Evolutionary conservation across 208 protist genomes (phyloP), one percentile per base, ranked within the genome.

Genomic region (Blastocrithidia nonstop): DNA sequence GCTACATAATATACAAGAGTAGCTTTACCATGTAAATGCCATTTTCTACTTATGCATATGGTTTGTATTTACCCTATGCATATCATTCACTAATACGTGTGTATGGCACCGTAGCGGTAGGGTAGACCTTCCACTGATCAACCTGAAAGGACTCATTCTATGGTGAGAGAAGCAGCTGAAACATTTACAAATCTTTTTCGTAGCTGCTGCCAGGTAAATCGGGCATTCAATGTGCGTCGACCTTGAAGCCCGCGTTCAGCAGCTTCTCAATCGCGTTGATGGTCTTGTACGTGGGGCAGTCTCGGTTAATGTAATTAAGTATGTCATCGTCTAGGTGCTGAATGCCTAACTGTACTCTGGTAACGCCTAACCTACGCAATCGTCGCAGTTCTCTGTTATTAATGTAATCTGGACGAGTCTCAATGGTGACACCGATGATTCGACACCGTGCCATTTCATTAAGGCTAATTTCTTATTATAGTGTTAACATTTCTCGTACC

Each of bases 151-250:
- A 66, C 42, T 97, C 92, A 49, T 93, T 90, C 16, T 93, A 78
- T 5, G 16, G 1, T 1, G 75, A 84, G 44, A 88, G 72, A 27
- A 93, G 73, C 40, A 4, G 4, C 1, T 57, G 73, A 52, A 98
- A 98, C 47, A 96, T 82, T 47, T 89, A 79, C 17, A 93, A 60
- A 63, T 99, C 97, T 45, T 96, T 76, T 41, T 94, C 88, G 44
- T 95, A 83, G 40, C 77, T 94, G 53, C 94, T 95, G 46, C 96
- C 95, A 4, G 97, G 97, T 16, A 99, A 67, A 76, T 99, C 97
- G 1, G 98, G 98, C 98, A 99, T 99, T 92, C 98, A 98, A 62
- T 99, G 98, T 0, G 93, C 87, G 36, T 98, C 95, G 5, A 99
- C 90, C 68, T 99, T 99, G 67, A 97, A 99, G 11, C 98, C 96